phyloP scores from a whole-genome alignment of 2,329 filamentous ascomycete species.

The Dendryphion nanum region DNA sequence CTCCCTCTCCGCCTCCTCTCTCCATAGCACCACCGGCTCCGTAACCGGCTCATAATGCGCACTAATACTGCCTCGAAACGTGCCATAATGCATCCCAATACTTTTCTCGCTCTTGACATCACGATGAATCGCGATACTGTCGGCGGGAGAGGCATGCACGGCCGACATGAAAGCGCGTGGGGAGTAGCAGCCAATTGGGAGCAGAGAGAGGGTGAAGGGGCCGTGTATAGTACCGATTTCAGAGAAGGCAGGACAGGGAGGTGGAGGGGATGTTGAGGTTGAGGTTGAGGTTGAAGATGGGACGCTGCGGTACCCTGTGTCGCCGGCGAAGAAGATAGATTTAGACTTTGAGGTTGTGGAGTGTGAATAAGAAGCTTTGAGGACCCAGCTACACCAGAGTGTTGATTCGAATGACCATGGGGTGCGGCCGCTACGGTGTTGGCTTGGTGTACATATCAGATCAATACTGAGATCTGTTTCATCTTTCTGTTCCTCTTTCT shows the following conservation, averaged over 20 bases:
- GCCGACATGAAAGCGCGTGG: slow-evolving; percentile 46
- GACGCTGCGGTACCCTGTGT: slow-evolving; percentile 49
- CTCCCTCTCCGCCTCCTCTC: slow-evolving; percentile 43
- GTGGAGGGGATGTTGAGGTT: slow-evolving; percentile 34
- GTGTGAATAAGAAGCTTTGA: slow-evolving; percentile 26
- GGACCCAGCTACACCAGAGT: slow-evolving; percentile 51
- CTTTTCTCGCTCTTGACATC: slow-evolving; percentile 48
- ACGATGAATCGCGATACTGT: slow-evolving; percentile 48
- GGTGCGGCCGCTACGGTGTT: slow-evolving; percentile 48
- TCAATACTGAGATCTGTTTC: slow-evolving; percentile 31
- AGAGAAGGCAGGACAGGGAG: slow-evolving; percentile 49
- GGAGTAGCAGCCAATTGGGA: slow-evolving; percentile 51
- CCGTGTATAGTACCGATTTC: slow-evolving; percentile 48
- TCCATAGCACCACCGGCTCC: slow-evolving; percentile 48
- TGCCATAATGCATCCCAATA: slow-evolving; percentile 54
- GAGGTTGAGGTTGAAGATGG: slow-evolving; percentile 26
- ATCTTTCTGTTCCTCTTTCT: neutral
- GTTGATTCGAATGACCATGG: slow-evolving; percentile 41
- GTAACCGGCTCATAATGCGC: slow-evolving; percentile 50
- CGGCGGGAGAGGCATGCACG: slow-evolving; percentile 49
- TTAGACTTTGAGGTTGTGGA: neutral
- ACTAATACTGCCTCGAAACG: slow-evolving; percentile 46
- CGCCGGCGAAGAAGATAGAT: slow-evolving; percentile 48
- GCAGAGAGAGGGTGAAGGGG: slow-evolving; percentile 49
- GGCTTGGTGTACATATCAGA: slow-evolving; percentile 48